phyloP scores from a whole-genome alignment of 371 early-diverging fungal species.

The Umbelopsis sp. region DNA sequence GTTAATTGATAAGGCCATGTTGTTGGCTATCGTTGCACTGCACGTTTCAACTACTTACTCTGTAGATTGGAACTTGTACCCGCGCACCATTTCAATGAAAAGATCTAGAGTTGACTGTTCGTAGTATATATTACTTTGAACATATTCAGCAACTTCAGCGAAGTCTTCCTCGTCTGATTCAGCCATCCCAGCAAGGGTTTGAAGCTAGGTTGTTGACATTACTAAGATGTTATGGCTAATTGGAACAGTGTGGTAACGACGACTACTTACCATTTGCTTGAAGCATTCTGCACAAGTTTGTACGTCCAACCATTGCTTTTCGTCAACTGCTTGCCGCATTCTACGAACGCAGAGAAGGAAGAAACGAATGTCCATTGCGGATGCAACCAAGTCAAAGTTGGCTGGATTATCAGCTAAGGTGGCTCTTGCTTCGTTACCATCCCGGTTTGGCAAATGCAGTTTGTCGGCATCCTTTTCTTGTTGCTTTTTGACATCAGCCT shows the following conservation, averaged over 20 bases:
- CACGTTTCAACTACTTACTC: slow-evolving; percentile 31
- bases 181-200: slow-evolving; percentile 57
- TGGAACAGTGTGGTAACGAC: neutral
- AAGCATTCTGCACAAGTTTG: slow-evolving; percentile 62
- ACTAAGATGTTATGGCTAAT: neutral
- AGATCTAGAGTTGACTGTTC: slow-evolving; percentile 68
- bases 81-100: slow-evolving; percentile 49
- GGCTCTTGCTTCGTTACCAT: neutral
- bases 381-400: slow-evolving; percentile 63
- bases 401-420: slow-evolving; percentile 24
- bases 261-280: slow-evolving; percentile 60
- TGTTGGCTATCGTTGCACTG: neutral
- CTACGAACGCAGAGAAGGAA: slow-evolving; percentile 53
- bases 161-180: slow-evolving; percentile 53
- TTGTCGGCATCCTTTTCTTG: slow-evolving; percentile 18
- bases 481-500: slow-evolving; percentile 18
- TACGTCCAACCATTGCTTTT: slow-evolving; percentile 60
- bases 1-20: neutral
- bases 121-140: slow-evolving; percentile 75
- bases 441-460: neutral
- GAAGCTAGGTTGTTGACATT: slow-evolving; percentile 37
- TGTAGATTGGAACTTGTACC: slow-evolving; percentile 50
- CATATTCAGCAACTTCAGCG: slow-evolving; percentile 61
- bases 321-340: slow-evolving; percentile 54
- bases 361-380: slow-evolving; percentile 53